Evolutionary conservation across 2,329 filamentous ascomycete species (phyloP).

Genomic region (Trichoderma endophyticum): DNA sequence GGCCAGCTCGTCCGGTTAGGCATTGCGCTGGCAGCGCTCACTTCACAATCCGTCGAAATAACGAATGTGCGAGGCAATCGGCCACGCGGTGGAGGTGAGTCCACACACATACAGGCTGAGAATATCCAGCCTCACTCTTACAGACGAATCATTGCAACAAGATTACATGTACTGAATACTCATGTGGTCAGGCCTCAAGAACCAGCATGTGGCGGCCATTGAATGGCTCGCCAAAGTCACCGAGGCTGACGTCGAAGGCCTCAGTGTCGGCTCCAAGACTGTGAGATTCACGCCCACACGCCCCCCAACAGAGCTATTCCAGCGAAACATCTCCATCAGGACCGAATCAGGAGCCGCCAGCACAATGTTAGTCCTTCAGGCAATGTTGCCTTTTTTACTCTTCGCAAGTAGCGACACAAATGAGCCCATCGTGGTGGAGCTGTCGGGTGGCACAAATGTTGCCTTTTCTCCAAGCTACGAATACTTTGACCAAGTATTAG

Average conservation of each 20-base stretch:
- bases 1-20: slow-evolving; percentile 60
- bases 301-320: slow-evolving; percentile 37
- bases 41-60: slow-evolving; percentile 51
- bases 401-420: slow-evolving; percentile 47
- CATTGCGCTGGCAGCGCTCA: slow-evolving; percentile 54
- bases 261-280: slow-evolving; percentile 49
- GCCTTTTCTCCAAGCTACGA: slow-evolving; percentile 57
- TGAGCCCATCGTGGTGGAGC: slow-evolving; percentile 46
- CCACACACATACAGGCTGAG: not conserved
- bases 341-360: slow-evolving; percentile 52
- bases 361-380: slow-evolving; percentile 57
- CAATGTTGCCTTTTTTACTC: slow-evolving; percentile 56
- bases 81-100: slow-evolving; percentile 29
- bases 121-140: not conserved
- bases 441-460: slow-evolving; percentile 60
- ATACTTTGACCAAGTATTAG: slow-evolving; percentile 59
- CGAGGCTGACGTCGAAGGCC: slow-evolving; percentile 47
- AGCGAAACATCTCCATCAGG: slow-evolving; percentile 47
- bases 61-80: slow-evolving; percentile 56
- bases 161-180: not conserved
- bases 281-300: slow-evolving; percentile 46
- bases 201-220: slow-evolving; percentile 58
- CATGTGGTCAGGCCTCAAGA: slow-evolving; percentile 49
- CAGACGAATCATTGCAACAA: not conserved
- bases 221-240: slow-evolving; percentile 52